phyloP scores from a whole-genome alignment of 768 basidiomycete species.

The Mycena alexandri region DNA sequence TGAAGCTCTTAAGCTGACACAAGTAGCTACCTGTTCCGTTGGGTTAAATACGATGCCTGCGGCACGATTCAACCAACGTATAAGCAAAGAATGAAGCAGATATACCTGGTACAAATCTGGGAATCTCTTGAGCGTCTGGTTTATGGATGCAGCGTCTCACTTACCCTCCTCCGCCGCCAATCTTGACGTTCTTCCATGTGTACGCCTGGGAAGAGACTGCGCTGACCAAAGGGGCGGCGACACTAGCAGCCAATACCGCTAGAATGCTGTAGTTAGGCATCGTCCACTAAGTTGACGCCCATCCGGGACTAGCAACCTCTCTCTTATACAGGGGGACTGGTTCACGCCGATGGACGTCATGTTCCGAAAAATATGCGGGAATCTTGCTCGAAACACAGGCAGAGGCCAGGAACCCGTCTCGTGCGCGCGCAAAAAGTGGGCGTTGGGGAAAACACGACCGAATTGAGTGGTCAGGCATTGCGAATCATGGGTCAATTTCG shows the following conservation, averaged over 20 bases:
- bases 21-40: slow-evolving; percentile 53
- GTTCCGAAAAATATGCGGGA: slow-evolving; percentile 32
- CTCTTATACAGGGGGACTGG: slow-evolving; percentile 31
- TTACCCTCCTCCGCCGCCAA: slow-evolving; percentile 48
- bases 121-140: background rate
- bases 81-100: slow-evolving; percentile 63
- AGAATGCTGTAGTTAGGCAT: slow-evolving; percentile 52
- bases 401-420: slow-evolving; percentile 1
- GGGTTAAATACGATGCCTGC: slow-evolving; percentile 75
- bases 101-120: slow-evolving; percentile 40
- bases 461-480: slow-evolving; percentile 11
- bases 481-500: slow-evolving; percentile 28
- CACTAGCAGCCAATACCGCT: slow-evolving; percentile 45
- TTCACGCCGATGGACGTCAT: background rate
- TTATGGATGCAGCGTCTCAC: background rate
- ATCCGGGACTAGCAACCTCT: background rate
- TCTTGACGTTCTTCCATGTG: slow-evolving; percentile 74
- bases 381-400: slow-evolving; percentile 5
- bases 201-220: slow-evolving; percentile 58
- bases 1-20: background rate
- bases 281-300: slow-evolving; percentile 20
- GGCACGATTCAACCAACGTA: background rate
- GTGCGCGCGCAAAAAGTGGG: slow-evolving; percentile 15
- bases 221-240: slow-evolving; percentile 45
- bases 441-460: slow-evolving; percentile 9